Conservation (phyloP, 208 protist species). For the Naegleria lovaniensis region DNA sequence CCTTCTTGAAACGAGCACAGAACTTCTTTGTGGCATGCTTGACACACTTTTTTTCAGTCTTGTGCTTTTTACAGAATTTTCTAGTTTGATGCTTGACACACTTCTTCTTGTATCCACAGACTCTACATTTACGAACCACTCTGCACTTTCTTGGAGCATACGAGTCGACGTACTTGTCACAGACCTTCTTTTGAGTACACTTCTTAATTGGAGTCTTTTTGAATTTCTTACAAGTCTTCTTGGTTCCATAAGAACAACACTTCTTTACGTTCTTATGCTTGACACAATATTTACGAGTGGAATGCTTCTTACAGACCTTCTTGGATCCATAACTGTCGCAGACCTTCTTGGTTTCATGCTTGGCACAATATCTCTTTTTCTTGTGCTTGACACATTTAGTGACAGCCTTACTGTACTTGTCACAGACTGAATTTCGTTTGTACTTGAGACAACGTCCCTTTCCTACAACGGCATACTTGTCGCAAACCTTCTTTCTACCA, state of each 20-base stretch:
- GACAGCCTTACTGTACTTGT: neutral
- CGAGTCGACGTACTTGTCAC: neutral
- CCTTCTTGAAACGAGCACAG: neutral
- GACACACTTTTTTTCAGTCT: neutral
- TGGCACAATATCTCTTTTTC: neutral
- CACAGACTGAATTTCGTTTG: neutral
- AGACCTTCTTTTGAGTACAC: neutral
- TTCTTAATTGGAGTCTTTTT: neutral
- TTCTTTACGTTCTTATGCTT: neutral
- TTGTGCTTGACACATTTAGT: neutral
- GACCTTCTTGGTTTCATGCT: neutral
- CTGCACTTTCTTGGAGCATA: neutral
- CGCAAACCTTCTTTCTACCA: neutral
- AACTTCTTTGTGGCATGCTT: neutral
- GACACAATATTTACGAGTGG: neutral
- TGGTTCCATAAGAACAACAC: neutral
- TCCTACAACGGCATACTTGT: neutral
- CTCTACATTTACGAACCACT: neutral
- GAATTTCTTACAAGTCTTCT: neutral
- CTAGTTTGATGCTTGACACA: neutral
- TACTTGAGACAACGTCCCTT: neutral
- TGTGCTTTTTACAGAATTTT: neutral
- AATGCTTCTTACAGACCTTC: neutral
- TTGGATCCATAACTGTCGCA: neutral
- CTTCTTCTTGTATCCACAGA: neutral